Evolutionary conservation across 441 rosid genomes (phyloP).

Genomic region (Mallotus repandus): DNA sequence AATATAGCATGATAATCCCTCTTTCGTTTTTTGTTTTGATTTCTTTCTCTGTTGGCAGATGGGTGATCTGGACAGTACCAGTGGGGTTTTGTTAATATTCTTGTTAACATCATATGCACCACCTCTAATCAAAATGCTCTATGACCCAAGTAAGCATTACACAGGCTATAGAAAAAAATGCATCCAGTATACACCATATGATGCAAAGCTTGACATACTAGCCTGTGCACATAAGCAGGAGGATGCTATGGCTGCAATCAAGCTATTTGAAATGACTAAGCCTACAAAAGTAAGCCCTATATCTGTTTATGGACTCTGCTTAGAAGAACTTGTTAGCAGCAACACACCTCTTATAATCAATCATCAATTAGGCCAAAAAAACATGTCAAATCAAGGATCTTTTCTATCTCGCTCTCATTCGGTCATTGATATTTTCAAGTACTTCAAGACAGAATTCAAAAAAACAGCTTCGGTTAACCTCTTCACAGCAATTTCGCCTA

Average conservation of each 20-base stretch:
- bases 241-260: slow-evolving; percentile 34
- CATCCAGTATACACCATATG: slow-evolving; percentile 23
- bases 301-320: slow-evolving; percentile 31
- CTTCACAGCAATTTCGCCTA: slow-evolving; percentile 43
- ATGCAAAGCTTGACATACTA: slow-evolving; percentile 26
- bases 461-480: slow-evolving; percentile 23
- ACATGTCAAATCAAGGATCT: neutral
- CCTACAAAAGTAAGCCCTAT: slow-evolving; percentile 30
- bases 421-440: slow-evolving; percentile 30
- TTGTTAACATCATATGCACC: slow-evolving; percentile 26
- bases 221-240: slow-evolving; percentile 33
- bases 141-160: slow-evolving; percentile 32
- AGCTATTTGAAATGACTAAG: slow-evolving; percentile 28
- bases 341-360: slow-evolving; percentile 35
- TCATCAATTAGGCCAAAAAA: slow-evolving; percentile 34
- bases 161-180: slow-evolving; percentile 34
- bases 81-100: slow-evolving; percentile 17
- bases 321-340: slow-evolving; percentile 33
- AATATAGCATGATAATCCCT: too few species aligned
- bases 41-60: neutral
- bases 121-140: slow-evolving; percentile 22
- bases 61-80: neutral
- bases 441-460: slow-evolving; percentile 21
- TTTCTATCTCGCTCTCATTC: slow-evolving; percentile 12
- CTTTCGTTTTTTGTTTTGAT: neutral